These are phyloP conservation scores for Beta lomatogona DNA, from an alignment of 179 eudicot species.

Conservation along the genomic window DNA sequence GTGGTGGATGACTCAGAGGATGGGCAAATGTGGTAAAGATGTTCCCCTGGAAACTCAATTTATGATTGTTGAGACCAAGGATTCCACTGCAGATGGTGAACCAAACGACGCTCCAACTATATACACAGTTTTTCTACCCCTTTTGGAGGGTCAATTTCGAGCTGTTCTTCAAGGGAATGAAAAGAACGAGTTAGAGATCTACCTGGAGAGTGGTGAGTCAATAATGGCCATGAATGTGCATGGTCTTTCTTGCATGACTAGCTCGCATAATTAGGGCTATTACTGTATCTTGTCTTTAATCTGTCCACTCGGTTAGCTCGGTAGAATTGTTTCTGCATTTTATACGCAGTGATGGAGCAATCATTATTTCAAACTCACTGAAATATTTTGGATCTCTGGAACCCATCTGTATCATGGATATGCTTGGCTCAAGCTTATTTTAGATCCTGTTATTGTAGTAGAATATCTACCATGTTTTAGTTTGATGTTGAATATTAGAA, in stretches of 20 bases:
- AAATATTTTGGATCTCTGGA: too few species aligned
- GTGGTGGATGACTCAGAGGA: slow-evolving; percentile 68
- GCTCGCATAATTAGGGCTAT: slow-evolving; percentile 19
- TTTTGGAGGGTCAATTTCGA: slow-evolving; percentile 86
- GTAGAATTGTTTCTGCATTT: slow-evolving; percentile 10
- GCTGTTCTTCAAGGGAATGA: slow-evolving; percentile 91
- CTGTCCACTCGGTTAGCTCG: not conserved
- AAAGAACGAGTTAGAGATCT: slow-evolving; percentile 78
- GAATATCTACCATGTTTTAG: too few species aligned
- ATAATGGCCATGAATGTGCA: slow-evolving; percentile 29
- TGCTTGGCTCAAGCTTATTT: too few species aligned
- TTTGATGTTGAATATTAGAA: too few species aligned
- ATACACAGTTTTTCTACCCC: slow-evolving; percentile 89
- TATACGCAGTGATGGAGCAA: not conserved
- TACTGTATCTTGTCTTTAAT: slow-evolving; percentile 9
- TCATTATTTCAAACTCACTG: too few species aligned
- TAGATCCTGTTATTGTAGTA: too few species aligned
- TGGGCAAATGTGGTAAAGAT: slow-evolving; percentile 83
- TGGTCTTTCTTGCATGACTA: slow-evolving; percentile 17
- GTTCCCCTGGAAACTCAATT: slow-evolving; percentile 94
- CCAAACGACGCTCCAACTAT: too few species aligned
- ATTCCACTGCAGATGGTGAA: too few species aligned
- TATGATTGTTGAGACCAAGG: slow-evolving; percentile 55
- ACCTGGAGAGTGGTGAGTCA: slow-evolving; percentile 24
- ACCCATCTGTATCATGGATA: too few species aligned